phyloP scores from a whole-genome alignment of 1,139 yeast species.

The Blastobotrys persicus region DNA sequence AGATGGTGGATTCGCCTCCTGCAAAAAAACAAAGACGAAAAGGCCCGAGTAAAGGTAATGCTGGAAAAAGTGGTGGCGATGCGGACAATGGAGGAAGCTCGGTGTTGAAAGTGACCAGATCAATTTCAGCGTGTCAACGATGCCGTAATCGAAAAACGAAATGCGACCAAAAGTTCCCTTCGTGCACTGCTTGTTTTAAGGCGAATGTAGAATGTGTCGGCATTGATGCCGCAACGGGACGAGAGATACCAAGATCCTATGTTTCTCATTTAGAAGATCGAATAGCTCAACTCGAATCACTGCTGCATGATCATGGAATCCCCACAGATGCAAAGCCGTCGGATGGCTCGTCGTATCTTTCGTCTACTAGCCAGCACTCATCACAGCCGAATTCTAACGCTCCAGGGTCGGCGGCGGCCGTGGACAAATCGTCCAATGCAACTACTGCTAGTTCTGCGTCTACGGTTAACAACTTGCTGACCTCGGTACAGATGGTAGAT shows the following conservation, averaged over 20 bases:
- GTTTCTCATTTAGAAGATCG: conserved; percentile 69
- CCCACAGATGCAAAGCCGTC: conserved; percentile 13
- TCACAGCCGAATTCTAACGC: conserved; percentile 1
- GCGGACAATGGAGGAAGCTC: background rate
- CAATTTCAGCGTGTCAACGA: conserved; percentile 76
- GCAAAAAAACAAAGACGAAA: background rate
- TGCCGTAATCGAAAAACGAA: conserved; percentile 76
- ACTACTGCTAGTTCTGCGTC: conserved; percentile 19
- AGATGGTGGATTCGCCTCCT: conserved; percentile 2
- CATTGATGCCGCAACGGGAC: conserved; percentile 81
- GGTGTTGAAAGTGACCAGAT: conserved; percentile 26
- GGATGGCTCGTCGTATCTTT: background rate
- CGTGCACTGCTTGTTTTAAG: conserved; percentile 67
- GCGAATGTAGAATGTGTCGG: conserved; percentile 76
- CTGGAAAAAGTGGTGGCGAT: background rate
- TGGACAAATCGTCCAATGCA: conserved; percentile 2
- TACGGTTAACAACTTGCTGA: conserved; percentile 29
- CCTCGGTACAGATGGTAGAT: conserved; percentile 32
- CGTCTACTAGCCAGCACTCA: background rate
- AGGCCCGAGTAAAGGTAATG: conserved; percentile 11
- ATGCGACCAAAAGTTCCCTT: conserved; percentile 82
- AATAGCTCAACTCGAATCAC: conserved; percentile 53
- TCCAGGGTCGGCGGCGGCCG: conserved; percentile 8
- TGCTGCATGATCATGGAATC: conserved; percentile 39
- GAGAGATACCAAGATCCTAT: conserved; percentile 81